Conservation (phyloP, 768 basidiomycete species). For the Podaxis rugospora region DNA sequence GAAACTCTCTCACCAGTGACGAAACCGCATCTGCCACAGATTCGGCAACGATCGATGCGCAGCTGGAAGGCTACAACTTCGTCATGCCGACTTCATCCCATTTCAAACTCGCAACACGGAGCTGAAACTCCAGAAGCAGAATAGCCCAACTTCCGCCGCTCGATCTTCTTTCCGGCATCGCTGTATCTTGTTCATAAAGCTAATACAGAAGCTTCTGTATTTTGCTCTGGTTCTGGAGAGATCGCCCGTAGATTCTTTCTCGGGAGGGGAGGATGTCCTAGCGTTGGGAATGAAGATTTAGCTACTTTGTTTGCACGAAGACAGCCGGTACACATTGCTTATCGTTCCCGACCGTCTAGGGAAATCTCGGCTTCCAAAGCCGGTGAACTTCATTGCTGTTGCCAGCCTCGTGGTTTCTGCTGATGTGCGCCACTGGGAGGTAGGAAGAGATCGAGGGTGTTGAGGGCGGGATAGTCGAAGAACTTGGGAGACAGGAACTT, state of each 20-base stretch:
- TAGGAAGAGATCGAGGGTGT: too few species aligned
- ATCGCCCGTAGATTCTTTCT: constrained; percentile 10
- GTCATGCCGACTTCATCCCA: neutral
- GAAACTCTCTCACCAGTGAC: neutral
- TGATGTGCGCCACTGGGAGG: too few species aligned
- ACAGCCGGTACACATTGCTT: neutral
- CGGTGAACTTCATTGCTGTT: neutral
- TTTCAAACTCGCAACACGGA: neutral
- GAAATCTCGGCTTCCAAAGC: neutral
- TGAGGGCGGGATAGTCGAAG: too few species aligned
- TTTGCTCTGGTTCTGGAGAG: constrained; percentile 7
- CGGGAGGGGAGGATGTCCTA: neutral
- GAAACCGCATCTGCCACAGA: neutral
- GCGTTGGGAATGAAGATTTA: neutral
- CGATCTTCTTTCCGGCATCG: neutral
- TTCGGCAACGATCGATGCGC: neutral
- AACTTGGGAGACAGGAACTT: too few species aligned
- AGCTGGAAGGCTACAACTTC: neutral
- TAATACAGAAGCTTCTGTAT: neutral
- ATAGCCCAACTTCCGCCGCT: neutral
- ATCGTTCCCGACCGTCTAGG: neutral
- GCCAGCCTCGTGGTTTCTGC: too few species aligned
- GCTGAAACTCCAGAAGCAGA: neutral
- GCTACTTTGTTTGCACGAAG: neutral
- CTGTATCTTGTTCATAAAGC: neutral